Percentiles rank a stretch among this genome's conserved stretches.
Evolutionary conservation across 2,329 filamentous ascomycete genomes (phyloP).

Genomic region (Sarocladiaceae sp.): DNA sequence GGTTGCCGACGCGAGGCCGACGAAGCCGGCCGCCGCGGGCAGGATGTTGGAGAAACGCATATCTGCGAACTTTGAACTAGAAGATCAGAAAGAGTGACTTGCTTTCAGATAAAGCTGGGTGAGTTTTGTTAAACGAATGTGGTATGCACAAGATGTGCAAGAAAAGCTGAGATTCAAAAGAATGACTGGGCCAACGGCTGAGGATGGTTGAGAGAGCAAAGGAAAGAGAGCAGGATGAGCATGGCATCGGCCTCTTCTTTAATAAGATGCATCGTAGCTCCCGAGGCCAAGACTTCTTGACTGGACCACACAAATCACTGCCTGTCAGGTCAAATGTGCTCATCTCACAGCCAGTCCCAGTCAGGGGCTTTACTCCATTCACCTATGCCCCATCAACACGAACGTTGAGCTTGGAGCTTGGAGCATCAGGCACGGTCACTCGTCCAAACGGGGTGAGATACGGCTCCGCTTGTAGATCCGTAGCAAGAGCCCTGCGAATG

Average conservation of each 20-base stretch:
- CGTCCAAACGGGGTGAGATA: no score
- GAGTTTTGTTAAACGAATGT: conserved; percentile 2
- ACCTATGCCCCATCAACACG: not conserved
- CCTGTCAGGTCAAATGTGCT: no score
- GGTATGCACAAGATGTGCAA: not conserved
- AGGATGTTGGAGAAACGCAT: conserved; percentile 13
- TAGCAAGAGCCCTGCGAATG: not conserved
- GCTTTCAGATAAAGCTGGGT: conserved; percentile 9
- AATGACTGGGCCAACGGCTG: conserved; percentile 4
- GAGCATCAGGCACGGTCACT: not conserved
- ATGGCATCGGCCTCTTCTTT: not conserved
- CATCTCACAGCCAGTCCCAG: not conserved
- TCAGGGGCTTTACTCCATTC: not conserved
- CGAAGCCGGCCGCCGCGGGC: conserved; percentile 11
- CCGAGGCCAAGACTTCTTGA: not conserved
- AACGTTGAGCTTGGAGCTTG: not conserved
- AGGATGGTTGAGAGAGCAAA: not conserved
- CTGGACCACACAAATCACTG: no score
- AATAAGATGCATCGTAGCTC: not conserved
- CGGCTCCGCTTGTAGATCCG: not conserved
- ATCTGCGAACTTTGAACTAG: not conserved
- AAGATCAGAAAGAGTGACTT: conserved; percentile 12
- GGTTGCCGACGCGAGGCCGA: conserved; percentile 8
- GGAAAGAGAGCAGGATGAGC: not conserved
- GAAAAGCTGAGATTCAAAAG: conserved; percentile 1